Evolutionary conservation across 805 yeast species (phyloP), one percentile per base, ranked within the genome.

Genomic region (Candida gorgasii): DNA sequence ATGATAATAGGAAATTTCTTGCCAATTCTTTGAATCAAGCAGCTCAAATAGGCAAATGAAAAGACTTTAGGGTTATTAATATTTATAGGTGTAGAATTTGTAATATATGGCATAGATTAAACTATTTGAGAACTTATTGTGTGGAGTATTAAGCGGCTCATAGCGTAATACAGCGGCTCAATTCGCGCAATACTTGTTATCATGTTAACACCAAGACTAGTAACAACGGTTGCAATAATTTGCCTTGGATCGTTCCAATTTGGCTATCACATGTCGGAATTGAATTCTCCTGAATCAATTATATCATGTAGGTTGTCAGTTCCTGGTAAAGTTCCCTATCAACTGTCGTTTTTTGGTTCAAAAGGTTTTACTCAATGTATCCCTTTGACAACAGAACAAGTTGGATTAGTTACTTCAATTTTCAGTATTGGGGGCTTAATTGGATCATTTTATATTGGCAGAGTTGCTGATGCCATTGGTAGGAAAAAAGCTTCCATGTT

Each of bases 181-280:
- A n/a, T n/a, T n/a, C 28, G 28, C 28, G 18, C 31, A 4, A 8
- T 13, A 8, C 31, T 28, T 30, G 18, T 18, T 15, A 30, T 16
- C 34, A 30, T 26, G 38, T 44, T 64, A 26, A 65, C 77, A 0
- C 16, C 49, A 12, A 51, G 57, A 24, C 62, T 83, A 36, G 43
- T 80, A 1, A 42, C 62, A 8, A 63, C 80, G 2, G 77, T 79
- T 1, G 56, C 73, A 1, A 79, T 86, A 9, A 80, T 83, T 5
- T 86, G 95, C 51, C 56, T 89, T 17, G 89, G 90, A 2, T 79
- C 95, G 2, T 69, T 90, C 9, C 97, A 89, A 61, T 93, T 84
- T 61, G 99, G 99, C 1, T 89, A 86, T 61, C 98, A 93, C 60
- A 83, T 92, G 84, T 84, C 97, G 1, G 97, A 90, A 61, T 73